A percentile compares a stretch with the other conserved stretches of the same genome.
These are phyloP conservation scores for Wickerhamomyces strasburgensis DNA, from an alignment of 805 yeast species.

Conservation along the genomic window DNA sequence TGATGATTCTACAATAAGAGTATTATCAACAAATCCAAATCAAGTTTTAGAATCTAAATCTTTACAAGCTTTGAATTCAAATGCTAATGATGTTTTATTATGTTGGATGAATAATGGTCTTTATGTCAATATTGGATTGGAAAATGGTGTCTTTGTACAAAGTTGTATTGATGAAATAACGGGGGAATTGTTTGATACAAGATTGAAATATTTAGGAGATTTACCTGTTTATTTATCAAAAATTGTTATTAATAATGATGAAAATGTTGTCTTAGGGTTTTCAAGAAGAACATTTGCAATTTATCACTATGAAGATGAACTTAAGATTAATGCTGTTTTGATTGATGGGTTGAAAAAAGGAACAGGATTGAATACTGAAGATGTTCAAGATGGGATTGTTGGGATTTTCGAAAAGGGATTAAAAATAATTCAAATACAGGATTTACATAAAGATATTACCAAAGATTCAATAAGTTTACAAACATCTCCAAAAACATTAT, in stretches of 20 bases:
- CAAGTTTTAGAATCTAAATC: conserved; percentile 56
- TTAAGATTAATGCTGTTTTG: conserved; percentile 27
- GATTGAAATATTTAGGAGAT: conserved; percentile 71
- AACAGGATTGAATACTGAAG: conserved; percentile 57
- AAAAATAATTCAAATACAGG: conserved; percentile 51
- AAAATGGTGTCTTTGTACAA: conserved; percentile 74
- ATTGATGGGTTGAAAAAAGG: conserved; percentile 37
- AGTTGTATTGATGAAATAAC: conserved; percentile 50
- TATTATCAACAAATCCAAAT: conserved; percentile 57
- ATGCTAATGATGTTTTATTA: conserved; percentile 34
- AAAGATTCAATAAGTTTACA: conserved; percentile 39
- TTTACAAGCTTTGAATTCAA: conserved; percentile 60
- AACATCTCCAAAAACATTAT: conserved; percentile 46
- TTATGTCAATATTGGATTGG: conserved; percentile 71
- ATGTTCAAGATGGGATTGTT: conserved; percentile 56
- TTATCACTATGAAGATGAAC: conserved; percentile 19
- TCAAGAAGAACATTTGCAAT: conserved; percentile 31
- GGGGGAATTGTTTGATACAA: conserved; percentile 61
- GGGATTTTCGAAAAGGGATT: conserved; percentile 52
- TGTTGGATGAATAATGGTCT: conserved; percentile 18
- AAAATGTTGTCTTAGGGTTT: conserved; percentile 27
- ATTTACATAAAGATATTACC: conserved; percentile 28
- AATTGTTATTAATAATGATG: conserved; percentile 6
- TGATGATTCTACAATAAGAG: conserved; percentile 63
- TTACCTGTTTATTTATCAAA: conserved; percentile 46